Base-by-base conservation (phyloP, 2,329 filamentous ascomycete species). In the Fusarium anthophilum region DNA sequence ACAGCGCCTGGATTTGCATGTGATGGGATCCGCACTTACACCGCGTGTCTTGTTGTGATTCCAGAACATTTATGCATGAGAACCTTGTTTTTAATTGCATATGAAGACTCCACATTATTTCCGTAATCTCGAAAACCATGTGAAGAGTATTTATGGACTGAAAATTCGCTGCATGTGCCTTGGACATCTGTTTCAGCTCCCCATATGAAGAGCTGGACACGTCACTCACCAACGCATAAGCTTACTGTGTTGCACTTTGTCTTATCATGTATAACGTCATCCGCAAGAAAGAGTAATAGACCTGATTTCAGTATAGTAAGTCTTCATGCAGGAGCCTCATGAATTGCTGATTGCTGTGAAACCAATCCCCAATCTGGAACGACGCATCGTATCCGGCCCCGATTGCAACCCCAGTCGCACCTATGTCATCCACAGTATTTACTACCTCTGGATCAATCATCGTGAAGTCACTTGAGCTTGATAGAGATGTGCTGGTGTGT, bases 311-410 rank as follows among this genome's bases (percentile, higher is more conserved):
- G 12, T 63, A 69, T 8, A 43, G 43, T 39, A 65, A 20, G 28
- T 74, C 62, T 30, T 74, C 72, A 35, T 77, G 63, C 15, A 76
- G 39, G 4, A 75, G 41, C 8, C 41, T 39, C 59, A 74, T 67
- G 11, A 76, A 58, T 20, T 74, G 75, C n/a, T 77, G 72, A 10
- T 72, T 76, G 7, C 56, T 28, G 18, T 69, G 45, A 28, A 74
- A 72, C 74, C 74, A 77, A 30, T 65, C 66, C 8, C 50, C 50
- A 8, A 72, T 51, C 14, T 57, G 45, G 11, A 55, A 44, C 15
- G 44, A 37, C 11, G 13, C 26, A 26, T 64, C 57, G 17, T 66
- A 30, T 11, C 24, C 24, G 26, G 24, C 20, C 20, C 22, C 2
- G 38, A 57, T 11, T 8, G n/a, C 17, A 22, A 15, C 12, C 12